Conservation (phyloP, 768 basidiomycete genomes). For the Cystobasidiopsis lactophilus region DNA sequence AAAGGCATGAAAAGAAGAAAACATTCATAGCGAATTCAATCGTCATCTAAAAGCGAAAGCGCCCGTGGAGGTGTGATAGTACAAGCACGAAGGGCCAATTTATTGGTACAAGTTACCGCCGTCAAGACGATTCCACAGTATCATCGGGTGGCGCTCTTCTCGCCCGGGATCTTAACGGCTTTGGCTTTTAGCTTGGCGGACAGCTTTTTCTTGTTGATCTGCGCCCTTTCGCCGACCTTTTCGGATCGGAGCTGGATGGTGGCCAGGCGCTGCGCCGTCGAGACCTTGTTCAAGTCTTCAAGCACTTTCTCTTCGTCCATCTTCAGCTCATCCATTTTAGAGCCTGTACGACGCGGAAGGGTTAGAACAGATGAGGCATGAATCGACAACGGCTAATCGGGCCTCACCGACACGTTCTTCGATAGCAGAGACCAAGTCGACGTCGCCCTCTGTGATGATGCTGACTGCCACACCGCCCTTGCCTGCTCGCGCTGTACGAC, state of each 20-base stretch:
- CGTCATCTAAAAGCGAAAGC: too few relatives aligned
- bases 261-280: constrained; percentile 74
- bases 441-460: constrained; percentile 83
- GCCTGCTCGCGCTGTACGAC: constrained; percentile 86
- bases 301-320: constrained; percentile 62
- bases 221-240: constrained; percentile 69
- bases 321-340: constrained; percentile 46
- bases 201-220: constrained; percentile 36
- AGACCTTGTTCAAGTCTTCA: constrained; percentile 66
- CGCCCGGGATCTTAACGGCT: too few relatives aligned
- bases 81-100: too few relatives aligned
- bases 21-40: too few relatives aligned
- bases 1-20: too few relatives aligned
- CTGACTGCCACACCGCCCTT: constrained; percentile 74
- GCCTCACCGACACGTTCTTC: constrained; percentile 66
- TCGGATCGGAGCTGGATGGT: constrained; percentile 57
- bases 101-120: too few relatives aligned
- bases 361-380: neutral
- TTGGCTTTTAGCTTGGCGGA: neutral
- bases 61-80: too few relatives aligned
- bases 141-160: too few relatives aligned
- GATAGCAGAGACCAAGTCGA: constrained; percentile 55
- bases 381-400: neutral
- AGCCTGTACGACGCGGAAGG: constrained; percentile 31
- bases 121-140: too few relatives aligned